These are phyloP conservation scores for Aspergillus puulaauensis DNA, from an alignment of 2,329 filamentous ascomycete genomes.

Conservation along the genomic window DNA sequence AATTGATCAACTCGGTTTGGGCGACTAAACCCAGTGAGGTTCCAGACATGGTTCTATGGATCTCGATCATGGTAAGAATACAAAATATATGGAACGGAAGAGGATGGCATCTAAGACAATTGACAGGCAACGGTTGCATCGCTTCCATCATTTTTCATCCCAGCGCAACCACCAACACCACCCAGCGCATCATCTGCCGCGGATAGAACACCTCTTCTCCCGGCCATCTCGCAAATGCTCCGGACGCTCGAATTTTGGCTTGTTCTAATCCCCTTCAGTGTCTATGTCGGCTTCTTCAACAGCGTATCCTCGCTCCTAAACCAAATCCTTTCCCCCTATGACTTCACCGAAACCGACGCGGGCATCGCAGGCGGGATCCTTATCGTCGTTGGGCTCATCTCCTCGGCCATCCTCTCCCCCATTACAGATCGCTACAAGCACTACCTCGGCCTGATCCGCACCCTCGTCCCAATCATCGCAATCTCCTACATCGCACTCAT, in stretches of 20 bases:
- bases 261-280: slow-evolving; percentile 73
- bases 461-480: slow-evolving; percentile 72
- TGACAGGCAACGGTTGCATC: slow-evolving; percentile 60
- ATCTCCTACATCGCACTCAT: slow-evolving; percentile 74
- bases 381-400: slow-evolving; percentile 81
- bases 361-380: slow-evolving; percentile 87
- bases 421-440: slow-evolving; percentile 82
- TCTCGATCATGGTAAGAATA: slow-evolving; percentile 71
- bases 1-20: slow-evolving; percentile 81
- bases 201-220: slow-evolving; percentile 52
- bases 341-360: slow-evolving; percentile 77
- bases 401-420: slow-evolving; percentile 73
- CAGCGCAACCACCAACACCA: slow-evolving; percentile 72
- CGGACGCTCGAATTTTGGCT: slow-evolving; percentile 73
- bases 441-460: slow-evolving; percentile 71
- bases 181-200: slow-evolving; percentile 66
- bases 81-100: neutral
- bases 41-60: slow-evolving; percentile 79
- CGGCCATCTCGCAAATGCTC: slow-evolving; percentile 56
- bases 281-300: slow-evolving; percentile 95
- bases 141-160: slow-evolving; percentile 79
- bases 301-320: slow-evolving; percentile 82
- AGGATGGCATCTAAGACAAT: neutral
- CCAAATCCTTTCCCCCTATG: slow-evolving; percentile 85
- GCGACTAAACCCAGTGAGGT: slow-evolving; percentile 64